Percentiles rank a stretch among this genome's conserved stretches.
Evolutionary conservation across 352 stramenopile genomes (phyloP).

Genomic region (Phytopythium ostracodes): DNA sequence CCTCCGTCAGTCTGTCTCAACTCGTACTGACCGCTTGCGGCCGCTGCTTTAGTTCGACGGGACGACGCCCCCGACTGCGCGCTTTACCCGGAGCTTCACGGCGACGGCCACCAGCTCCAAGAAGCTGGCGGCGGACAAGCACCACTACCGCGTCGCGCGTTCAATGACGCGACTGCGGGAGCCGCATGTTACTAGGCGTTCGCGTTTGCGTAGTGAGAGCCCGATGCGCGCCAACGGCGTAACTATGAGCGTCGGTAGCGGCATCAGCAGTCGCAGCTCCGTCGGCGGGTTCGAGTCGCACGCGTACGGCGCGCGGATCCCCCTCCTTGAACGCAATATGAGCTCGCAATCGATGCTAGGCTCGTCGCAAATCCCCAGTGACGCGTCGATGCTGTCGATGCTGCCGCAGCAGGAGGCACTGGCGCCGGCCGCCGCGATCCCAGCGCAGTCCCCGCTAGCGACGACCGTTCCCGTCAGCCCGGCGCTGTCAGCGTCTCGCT

Average conservation of each 20-base stretch:
- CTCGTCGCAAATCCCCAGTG: slow-evolving; percentile 7
- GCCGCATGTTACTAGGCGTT: slow-evolving; percentile 16
- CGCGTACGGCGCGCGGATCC: slow-evolving; percentile 7
- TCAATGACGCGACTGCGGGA: slow-evolving; percentile 37
- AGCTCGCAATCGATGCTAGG: not conserved
- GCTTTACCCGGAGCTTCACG: slow-evolving; percentile 19
- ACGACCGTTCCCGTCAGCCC: not conserved
- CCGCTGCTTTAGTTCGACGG: not conserved
- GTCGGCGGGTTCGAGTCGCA: slow-evolving; percentile 1
- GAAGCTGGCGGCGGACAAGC: slow-evolving; percentile 14
- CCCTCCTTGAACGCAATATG: slow-evolving; percentile 1
- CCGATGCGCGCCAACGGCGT: slow-evolving; percentile 22
- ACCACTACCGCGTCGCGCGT: slow-evolving; percentile 20
- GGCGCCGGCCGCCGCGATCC: not conserved
- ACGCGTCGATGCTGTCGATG: slow-evolving; percentile 4
- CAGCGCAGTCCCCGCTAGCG: slow-evolving; percentile 2
- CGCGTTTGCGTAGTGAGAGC: slow-evolving; percentile 46
- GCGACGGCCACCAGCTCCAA: slow-evolving; percentile 17
- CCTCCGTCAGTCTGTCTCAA: not conserved
- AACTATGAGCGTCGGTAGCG: slow-evolving; percentile 9
- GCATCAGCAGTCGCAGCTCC: slow-evolving; percentile 13
- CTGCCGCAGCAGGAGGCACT: slow-evolving; percentile 2
- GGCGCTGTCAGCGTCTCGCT: slow-evolving; percentile 1
- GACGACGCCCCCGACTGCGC: slow-evolving; percentile 10
- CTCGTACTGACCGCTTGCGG: not conserved